Evolutionary conservation across 768 basidiomycete species (phyloP).

Genomic region (Porphyrellus cyaneotinctus): DNA sequence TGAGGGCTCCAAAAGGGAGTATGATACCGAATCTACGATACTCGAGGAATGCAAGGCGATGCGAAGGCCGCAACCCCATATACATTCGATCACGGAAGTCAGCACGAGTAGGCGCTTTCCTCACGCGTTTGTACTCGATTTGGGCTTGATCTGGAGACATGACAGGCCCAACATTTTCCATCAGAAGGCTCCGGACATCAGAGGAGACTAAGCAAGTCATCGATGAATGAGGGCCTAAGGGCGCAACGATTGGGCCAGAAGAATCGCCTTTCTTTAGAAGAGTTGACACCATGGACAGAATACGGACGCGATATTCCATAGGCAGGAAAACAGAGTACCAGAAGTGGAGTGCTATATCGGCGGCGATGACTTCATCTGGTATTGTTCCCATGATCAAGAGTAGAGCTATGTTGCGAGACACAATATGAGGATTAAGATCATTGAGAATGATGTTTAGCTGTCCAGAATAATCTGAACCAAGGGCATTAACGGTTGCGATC

Average conservation of each 20-base stretch:
- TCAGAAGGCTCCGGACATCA: conserved; percentile 9
- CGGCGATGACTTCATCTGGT: conserved; percentile 31
- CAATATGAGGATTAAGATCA: conserved; percentile 31
- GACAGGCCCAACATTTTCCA: conserved; percentile 10
- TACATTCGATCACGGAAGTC: conserved; percentile 44
- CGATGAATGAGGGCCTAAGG: conserved; percentile 13
- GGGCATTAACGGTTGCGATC: conserved; percentile 39
- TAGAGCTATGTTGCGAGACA: conserved; percentile 39
- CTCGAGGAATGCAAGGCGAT: conserved; percentile 41
- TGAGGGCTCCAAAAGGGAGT: conserved; percentile 45
- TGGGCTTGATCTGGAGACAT: conserved; percentile 26
- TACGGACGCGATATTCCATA: conserved; percentile 25
- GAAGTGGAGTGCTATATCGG: conserved; percentile 44
- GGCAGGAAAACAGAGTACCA: conserved; percentile 47
- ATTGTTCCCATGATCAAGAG: conserved; percentile 40
- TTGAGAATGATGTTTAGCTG: conserved; percentile 39
- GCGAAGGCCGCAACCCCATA: conserved; percentile 38
- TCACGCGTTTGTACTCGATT: conserved; percentile 31
- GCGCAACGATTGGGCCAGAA: conserved; percentile 2
- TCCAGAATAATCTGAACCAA: conserved; percentile 41
- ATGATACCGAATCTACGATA: conserved; percentile 41
- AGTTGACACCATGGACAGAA: conserved; percentile 19
- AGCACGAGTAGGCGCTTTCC: conserved; percentile 33
- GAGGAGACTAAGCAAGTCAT: conserved; percentile 14
- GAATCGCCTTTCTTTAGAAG: conserved; percentile 8